Conservation (phyloP, 768 basidiomycete genomes). For the Plicaturopsis crispa region DNA sequence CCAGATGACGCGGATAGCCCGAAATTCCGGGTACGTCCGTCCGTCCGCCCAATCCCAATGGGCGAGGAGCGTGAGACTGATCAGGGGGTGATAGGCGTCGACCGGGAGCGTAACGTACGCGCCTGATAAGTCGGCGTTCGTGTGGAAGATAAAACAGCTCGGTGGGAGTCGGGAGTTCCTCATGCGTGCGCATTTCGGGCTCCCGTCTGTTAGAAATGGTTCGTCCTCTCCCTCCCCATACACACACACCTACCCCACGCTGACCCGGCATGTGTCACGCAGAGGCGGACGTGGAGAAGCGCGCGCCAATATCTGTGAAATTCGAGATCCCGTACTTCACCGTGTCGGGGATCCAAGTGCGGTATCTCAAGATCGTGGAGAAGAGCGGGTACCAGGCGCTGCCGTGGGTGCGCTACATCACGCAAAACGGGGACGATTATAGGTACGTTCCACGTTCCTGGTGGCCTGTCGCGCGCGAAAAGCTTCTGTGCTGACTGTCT, state of each 20-base stretch:
- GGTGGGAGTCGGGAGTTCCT: slow-evolving; percentile 94
- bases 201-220: slow-evolving; percentile 92
- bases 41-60: not conserved
- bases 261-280: slow-evolving; percentile 2
- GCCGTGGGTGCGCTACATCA: slow-evolving; percentile 94
- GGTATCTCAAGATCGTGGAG: slow-evolving; percentile 97
- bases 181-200: slow-evolving; percentile 96
- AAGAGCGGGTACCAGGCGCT: slow-evolving; percentile 96
- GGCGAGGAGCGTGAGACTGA: not conserved
- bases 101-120: slow-evolving; percentile 96
- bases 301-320: slow-evolving; percentile 93
- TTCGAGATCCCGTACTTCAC: slow-evolving; percentile 99
- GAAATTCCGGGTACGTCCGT: slow-evolving; percentile 83
- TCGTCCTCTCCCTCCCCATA: slow-evolving; percentile 27
- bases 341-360: slow-evolving; percentile 93
- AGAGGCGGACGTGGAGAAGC: slow-evolving; percentile 79
- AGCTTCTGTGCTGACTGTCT: not conserved
- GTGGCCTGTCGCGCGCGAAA: not conserved
- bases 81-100: slow-evolving; percentile 53
- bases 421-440: slow-evolving; percentile 88
- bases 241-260: not conserved
- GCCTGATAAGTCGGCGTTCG: slow-evolving; percentile 96
- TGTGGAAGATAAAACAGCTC: slow-evolving; percentile 99
- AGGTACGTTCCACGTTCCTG: slow-evolving; percentile 40
- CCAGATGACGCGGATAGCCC: slow-evolving; percentile 98